phyloP scores from a whole-genome alignment of 495 filamentous ascomycete species.

The Hypoxylon lienhwacheense region DNA sequence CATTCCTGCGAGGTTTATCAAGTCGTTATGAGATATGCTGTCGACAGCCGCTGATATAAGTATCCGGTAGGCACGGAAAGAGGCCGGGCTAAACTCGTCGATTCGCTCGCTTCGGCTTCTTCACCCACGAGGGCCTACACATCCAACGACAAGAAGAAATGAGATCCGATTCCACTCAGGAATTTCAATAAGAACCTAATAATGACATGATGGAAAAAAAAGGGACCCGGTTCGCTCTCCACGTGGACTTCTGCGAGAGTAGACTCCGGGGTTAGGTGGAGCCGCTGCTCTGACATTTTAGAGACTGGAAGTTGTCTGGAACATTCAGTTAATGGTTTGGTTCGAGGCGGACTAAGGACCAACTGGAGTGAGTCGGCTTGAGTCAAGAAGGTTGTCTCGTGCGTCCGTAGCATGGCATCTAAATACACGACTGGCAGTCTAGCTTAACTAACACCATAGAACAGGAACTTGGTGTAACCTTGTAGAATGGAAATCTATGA shows the following conservation, averaged over 20 bases:
- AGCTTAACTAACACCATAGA: background rate
- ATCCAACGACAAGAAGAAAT: no score
- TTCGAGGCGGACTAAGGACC: background rate
- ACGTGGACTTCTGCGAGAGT: background rate
- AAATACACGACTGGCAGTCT: background rate
- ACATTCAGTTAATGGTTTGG: constrained; percentile 2
- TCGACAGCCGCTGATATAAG: no score
- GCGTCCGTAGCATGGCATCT: background rate
- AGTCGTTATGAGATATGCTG: no score
- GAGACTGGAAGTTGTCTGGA: background rate
- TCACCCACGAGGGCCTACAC: background rate
- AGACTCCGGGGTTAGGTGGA: background rate
- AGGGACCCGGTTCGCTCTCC: background rate
- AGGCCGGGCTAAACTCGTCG: no score
- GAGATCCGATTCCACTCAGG: background rate
- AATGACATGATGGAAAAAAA: background rate
- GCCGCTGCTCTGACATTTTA: background rate
- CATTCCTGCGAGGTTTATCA: no score
- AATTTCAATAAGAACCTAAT: background rate
- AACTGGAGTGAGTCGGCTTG: background rate
- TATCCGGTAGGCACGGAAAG: no score
- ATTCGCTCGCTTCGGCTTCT: background rate
- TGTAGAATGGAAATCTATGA: background rate
- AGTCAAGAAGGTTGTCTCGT: background rate
- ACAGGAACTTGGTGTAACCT: background rate